These are phyloP conservation scores for Phytophthora melonis DNA, from an alignment of 352 stramenopile species.

Conservation along the genomic window DNA sequence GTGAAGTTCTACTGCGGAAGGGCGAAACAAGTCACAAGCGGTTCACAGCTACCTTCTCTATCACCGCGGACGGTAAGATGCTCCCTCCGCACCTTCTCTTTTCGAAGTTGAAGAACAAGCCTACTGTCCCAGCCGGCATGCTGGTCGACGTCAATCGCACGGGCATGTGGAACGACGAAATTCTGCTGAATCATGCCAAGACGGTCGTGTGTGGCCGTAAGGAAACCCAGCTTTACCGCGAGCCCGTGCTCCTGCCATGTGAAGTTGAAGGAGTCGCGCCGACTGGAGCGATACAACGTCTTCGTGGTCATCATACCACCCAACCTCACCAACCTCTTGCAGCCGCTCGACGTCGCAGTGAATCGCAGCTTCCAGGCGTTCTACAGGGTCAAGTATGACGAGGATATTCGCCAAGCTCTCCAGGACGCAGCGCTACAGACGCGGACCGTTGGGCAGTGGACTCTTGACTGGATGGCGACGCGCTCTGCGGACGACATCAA, in stretches of 20 bases:
- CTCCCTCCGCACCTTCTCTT: slow-evolving; percentile 18
- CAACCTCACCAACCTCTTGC: slow-evolving; percentile 18
- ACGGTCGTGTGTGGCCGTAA: background rate
- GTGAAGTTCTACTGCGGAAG: too few relatives aligned
- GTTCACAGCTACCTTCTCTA: slow-evolving; percentile 9
- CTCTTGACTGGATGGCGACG: too few relatives aligned
- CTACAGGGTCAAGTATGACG: background rate
- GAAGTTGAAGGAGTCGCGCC: slow-evolving; percentile 4
- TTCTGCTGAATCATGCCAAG: background rate
- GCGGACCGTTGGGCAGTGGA: too few relatives aligned
- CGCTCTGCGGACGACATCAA: too few relatives aligned
- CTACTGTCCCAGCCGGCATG: background rate
- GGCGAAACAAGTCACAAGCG: too few relatives aligned
- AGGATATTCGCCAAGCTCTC: too few relatives aligned
- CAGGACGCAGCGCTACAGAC: too few relatives aligned
- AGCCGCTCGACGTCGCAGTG: slow-evolving; percentile 16
- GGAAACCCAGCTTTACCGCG: slow-evolving; percentile 12
- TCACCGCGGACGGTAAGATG: slow-evolving; percentile 1
- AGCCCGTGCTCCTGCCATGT: slow-evolving; percentile 13
- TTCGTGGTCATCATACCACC: slow-evolving; percentile 13
- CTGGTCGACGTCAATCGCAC: slow-evolving; percentile 18
- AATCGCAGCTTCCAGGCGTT: slow-evolving; percentile 18
- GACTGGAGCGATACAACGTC: slow-evolving; percentile 11
- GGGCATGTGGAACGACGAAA: slow-evolving; percentile 14
- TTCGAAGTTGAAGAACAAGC: slow-evolving; percentile 18